Evolutionary conservation across 192 early-diverging fungal genomes (phyloP).

Genomic region (Chytriomyces sp.): DNA sequence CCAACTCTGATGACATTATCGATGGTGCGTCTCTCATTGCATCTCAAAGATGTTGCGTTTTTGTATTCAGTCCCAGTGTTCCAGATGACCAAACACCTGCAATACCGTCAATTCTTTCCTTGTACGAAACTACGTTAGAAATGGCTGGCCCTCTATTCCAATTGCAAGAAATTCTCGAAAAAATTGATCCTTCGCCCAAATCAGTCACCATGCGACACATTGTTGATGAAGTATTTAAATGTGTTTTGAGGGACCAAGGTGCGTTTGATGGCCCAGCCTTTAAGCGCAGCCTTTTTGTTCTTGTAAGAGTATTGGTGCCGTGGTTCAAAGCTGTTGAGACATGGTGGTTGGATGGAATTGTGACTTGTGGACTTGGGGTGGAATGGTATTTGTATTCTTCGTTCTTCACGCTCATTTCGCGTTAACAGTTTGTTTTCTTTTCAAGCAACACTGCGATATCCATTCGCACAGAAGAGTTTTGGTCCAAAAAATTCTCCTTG

Average conservation of each 20-base stretch:
- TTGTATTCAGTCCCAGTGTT: neutral
- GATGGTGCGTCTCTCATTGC: neutral
- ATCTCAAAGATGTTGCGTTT: neutral
- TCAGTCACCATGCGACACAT: neutral
- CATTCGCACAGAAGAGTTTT: slow-evolving; percentile 1
- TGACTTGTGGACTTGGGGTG: neutral
- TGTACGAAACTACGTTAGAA: neutral
- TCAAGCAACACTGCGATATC: neutral
- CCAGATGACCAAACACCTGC: slow-evolving; percentile 4
- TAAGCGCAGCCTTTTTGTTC: neutral
- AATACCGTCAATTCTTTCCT: neutral
- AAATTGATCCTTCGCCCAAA: neutral
- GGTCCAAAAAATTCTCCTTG: neutral
- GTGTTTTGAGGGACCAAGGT: neutral
- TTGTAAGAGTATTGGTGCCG: slow-evolving; percentile 12
- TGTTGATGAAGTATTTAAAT: neutral
- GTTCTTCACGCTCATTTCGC: neutral
- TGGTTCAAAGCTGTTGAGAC: slow-evolving; percentile 25
- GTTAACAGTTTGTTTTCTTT: neutral
- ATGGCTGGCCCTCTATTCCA: neutral
- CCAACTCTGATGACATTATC: neutral
- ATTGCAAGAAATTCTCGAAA: neutral
- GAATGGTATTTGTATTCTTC: slow-evolving; percentile 5
- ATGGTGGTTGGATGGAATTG: slow-evolving; percentile 29
- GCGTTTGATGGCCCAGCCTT: neutral